A percentile compares a stretch with the other conserved stretches of the same genome.
phyloP scores from a whole-genome alignment of 257 asterid species.

The Leonotis leonurus region DNA sequence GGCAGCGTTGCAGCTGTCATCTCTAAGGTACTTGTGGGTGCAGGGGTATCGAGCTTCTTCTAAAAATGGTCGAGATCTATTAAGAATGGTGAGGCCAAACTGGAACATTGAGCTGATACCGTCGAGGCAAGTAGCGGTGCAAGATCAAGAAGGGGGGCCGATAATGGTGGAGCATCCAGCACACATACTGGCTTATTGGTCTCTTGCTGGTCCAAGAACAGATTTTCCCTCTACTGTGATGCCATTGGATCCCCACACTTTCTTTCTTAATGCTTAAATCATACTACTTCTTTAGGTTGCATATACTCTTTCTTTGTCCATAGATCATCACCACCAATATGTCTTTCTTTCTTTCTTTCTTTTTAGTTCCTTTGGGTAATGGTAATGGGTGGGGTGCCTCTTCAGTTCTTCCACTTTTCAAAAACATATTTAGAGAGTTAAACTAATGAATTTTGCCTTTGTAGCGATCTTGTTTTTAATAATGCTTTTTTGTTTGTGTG shows the following conservation, averaged over 20 bases:
- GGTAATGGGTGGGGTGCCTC: no score
- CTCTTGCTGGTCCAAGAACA: slow-evolving; percentile 80
- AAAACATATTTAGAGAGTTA: slow-evolving; percentile 5
- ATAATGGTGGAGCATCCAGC: slow-evolving; percentile 54
- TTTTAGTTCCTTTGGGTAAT: no score
- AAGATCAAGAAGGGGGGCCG: no score
- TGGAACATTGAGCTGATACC: slow-evolving; percentile 89
- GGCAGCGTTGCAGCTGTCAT: slow-evolving; percentile 44
- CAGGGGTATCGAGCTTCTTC: slow-evolving; percentile 67
- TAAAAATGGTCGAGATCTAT: slow-evolving; percentile 37
- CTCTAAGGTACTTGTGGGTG: slow-evolving; percentile 78
- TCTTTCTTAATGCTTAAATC: neutral
- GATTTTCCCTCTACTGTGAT: slow-evolving; percentile 60
- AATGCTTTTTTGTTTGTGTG: neutral
- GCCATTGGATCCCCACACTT: slow-evolving; percentile 34
- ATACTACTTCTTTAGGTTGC: slow-evolving; percentile 4
- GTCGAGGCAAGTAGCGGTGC: slow-evolving; percentile 30
- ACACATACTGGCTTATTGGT: slow-evolving; percentile 79
- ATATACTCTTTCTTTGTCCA: neutral
- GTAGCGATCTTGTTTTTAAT: no score
- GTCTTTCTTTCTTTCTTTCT: no score
- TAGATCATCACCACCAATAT: no score
- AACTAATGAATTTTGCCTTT: slow-evolving; percentile 17
- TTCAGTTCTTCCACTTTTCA: neutral
- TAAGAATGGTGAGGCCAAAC: slow-evolving; percentile 53